These are phyloP conservation scores for Primulina eburnea DNA, from an alignment of 257 asterid genomes.

Conservation along the genomic window DNA sequence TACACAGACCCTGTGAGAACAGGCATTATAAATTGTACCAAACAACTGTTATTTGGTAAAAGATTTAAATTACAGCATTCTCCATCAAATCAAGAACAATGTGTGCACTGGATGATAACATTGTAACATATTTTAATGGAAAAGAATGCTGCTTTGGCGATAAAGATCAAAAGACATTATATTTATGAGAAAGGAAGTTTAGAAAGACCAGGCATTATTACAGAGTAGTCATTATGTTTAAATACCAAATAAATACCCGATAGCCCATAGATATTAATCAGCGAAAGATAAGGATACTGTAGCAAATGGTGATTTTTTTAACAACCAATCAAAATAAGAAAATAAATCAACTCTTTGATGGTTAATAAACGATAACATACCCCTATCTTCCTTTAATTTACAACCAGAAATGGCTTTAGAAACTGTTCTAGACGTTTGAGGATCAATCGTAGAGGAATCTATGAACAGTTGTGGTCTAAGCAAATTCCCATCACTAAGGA, in stretches of 20 bases:
- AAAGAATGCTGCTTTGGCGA: background rate
- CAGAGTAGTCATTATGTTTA: background rate
- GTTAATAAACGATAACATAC: conserved; percentile 12
- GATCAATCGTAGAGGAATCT: conserved; percentile 95
- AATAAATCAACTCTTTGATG: background rate
- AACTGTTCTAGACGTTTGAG: conserved; percentile 80
- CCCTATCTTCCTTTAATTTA: conserved; percentile 33
- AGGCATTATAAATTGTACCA: background rate
- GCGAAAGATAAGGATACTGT: background rate
- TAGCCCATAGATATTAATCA: background rate
- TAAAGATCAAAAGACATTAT: background rate
- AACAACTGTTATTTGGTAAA: background rate
- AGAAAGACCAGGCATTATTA: background rate
- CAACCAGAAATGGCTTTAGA: conserved; percentile 49
- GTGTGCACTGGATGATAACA: background rate
- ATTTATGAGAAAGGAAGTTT: background rate
- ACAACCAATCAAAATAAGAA: background rate
- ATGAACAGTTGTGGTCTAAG: conserved; percentile 69
- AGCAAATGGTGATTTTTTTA: background rate
- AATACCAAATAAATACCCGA: background rate
- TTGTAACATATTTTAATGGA: background rate
- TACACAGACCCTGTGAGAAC: background rate
- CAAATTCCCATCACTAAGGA: conserved; percentile 45
- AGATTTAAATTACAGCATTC: background rate
- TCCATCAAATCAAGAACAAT: background rate